These are phyloP conservation scores for Colletotrichum sp. DNA, from an alignment of 2,329 filamentous ascomycete genomes.

Conservation along the genomic window DNA sequence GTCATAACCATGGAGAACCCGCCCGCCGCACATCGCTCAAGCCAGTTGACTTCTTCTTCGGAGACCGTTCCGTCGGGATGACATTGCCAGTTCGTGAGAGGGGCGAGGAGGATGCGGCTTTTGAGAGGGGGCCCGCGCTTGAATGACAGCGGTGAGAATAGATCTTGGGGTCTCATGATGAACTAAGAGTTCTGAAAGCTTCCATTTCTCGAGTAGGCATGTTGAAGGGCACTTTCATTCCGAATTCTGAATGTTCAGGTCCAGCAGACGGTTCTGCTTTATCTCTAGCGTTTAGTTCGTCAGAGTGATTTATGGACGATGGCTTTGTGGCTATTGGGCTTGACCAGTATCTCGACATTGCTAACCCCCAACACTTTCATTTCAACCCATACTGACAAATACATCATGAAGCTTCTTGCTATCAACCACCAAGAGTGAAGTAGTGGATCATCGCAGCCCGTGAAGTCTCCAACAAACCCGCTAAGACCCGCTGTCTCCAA, in stretches of 20 bases:
- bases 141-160: neutral
- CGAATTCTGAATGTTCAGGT: neutral
- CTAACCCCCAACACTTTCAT: accelerated
- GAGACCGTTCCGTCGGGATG: neutral
- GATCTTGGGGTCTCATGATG: neutral
- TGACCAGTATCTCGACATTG: neutral
- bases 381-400: neutral
- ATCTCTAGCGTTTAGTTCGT: neutral
- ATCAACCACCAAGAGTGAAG: neutral
- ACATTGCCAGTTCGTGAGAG: neutral
- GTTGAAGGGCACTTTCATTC: neutral
- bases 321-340: neutral
- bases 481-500: neutral
- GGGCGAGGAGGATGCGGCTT: neutral
- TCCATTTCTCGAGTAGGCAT: neutral
- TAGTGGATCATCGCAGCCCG: neutral
- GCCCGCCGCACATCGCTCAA: neutral
- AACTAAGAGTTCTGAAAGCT: neutral
- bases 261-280: neutral
- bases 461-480: neutral
- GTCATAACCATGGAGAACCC: neutral
- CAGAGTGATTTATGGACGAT: neutral
- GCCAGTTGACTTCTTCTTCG: neutral
- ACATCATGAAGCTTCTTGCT: neutral
- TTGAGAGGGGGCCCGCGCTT: neutral